Base-by-base conservation (phyloP, 1,284 basidiomycete genomes). In the Uromyces viciae-fabae region DNA sequence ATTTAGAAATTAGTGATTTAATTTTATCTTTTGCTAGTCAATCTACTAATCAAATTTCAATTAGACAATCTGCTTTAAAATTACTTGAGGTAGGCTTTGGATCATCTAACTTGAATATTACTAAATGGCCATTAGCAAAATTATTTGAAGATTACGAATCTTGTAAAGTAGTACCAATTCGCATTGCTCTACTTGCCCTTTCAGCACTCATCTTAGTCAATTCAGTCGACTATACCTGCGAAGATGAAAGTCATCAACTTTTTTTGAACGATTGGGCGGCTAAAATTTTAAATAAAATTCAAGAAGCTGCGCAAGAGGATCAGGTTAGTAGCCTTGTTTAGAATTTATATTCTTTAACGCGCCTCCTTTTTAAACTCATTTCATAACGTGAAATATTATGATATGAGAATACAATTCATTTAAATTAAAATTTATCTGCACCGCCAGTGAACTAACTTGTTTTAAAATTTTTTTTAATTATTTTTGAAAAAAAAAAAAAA, bases 291-390 rank as follows among this genome's bases (percentile, higher is more conserved):
- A 36, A 36, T 68, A 38, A 71, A 56, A 66, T 71, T 38, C 17
- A 69, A n/a, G 33, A 4, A 3, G 62, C 64, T 19, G 62, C 76
- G 19, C 62, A 40, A 28, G 76, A 78, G 31, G 76, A 71, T 22
- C 76, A 78, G 76, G 76, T 71, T n/a, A 56, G 76, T 22, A 40
- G 8, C n/a, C 54, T 71, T 71, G 28, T 9, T 64, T 68, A 17
- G 15, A 42, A 52, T 52, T 52, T 14, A 52, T 22, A 43, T n/a
- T n/a, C n/a, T n/a, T n/a, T n/a, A n/a, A n/a, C n/a, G n/a, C n/a
- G n/a, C n/a, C n/a, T n/a, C n/a, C n/a, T n/a, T n/a, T n/a, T n/a
- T n/a, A n/a, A n/a, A n/a, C n/a, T n/a, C n/a, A n/a, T n/a, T n/a
- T n/a, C n/a, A n/a, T n/a, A n/a, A n/a, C n/a, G n/a, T 62, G 22